Conservation (phyloP, 1,284 basidiomycete genomes). For the Trametes pubescens region DNA sequence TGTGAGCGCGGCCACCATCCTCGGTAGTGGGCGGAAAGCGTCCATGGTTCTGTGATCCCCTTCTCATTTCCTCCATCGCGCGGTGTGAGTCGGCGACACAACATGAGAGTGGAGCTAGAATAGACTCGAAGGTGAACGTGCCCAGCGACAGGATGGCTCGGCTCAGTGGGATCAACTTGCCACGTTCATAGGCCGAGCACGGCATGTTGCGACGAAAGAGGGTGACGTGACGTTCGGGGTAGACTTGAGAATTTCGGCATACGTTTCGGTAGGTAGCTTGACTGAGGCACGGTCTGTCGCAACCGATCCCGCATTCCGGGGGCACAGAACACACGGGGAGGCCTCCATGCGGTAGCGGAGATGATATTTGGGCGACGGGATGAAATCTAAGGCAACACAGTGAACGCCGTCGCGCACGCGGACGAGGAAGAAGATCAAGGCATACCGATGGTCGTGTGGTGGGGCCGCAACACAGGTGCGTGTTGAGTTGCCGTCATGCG, state of each 20-base stretch:
- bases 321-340: background rate
- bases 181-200: conserved; percentile 11
- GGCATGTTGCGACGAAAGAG: background rate
- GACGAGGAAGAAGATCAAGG: background rate
- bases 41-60: conserved; percentile 2
- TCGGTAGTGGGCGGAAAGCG: background rate
- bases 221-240: conserved; percentile 18
- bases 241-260: conserved; percentile 3
- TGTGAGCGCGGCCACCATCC: conserved; percentile 10
- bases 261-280: conserved; percentile 6
- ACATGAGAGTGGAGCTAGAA: conserved; percentile 19
- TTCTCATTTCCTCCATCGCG: background rate
- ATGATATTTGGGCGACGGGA: conserved; percentile 8
- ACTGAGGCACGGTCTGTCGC: conserved; percentile 3
- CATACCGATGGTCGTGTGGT: background rate
- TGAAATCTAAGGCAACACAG: conserved; percentile 1
- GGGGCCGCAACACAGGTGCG: background rate
- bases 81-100: conserved; percentile 12
- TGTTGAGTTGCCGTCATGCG: background rate
- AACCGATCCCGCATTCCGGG: background rate
- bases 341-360: conserved; percentile 10
- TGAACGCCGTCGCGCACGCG: conserved; percentile 1
- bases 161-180: background rate
- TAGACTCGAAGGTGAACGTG: conserved; percentile 13
- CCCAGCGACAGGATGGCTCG: conserved; percentile 6